Percentiles rank a stretch among this genome's conserved stretches.
phyloP scores from a whole-genome alignment of 2,329 filamentous ascomycete species.

The Alternaria novae-zelandiae region DNA sequence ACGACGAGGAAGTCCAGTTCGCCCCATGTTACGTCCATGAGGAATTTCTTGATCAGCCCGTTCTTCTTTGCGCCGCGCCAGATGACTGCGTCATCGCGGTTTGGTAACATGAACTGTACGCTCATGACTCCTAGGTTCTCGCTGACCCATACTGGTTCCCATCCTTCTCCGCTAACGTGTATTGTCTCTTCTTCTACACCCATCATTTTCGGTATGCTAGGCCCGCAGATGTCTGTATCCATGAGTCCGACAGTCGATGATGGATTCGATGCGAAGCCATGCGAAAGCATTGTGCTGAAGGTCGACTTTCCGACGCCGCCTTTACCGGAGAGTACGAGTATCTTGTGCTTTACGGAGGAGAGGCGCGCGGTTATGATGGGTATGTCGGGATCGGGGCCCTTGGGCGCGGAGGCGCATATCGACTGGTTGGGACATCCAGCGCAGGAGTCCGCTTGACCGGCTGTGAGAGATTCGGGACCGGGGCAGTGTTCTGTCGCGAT shows the following conservation, averaged over 20 bases:
- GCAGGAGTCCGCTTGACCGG: constrained; percentile 77
- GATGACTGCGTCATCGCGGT: constrained; percentile 92
- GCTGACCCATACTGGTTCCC: constrained; percentile 93
- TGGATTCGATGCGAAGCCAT: constrained; percentile 84
- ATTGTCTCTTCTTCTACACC: constrained; percentile 93
- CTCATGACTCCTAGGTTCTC: constrained; percentile 97
- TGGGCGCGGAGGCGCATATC: constrained; percentile 92
- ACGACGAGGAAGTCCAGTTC: constrained; percentile 91
- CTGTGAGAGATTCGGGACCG: constrained; percentile 78
- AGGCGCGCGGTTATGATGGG: constrained; percentile 85
- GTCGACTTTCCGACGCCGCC: constrained; percentile 97
- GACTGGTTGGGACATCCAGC: constrained; percentile 94
- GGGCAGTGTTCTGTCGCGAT: constrained; percentile 78
- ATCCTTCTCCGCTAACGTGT: constrained; percentile 85
- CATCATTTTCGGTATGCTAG: constrained; percentile 98
- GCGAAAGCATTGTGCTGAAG: constrained; percentile 84
- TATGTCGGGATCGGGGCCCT: constrained; percentile 94
- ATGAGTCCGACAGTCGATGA: constrained; percentile 87
- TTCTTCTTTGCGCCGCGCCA: constrained; percentile 99
- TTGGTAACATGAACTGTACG: constrained; percentile 97
- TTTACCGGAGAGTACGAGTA: constrained; percentile 91
- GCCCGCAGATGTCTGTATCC: constrained; percentile 98
- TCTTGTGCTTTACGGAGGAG: constrained; percentile 83
- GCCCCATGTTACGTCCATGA: constrained; percentile 98
- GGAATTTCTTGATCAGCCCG: constrained; percentile 94